Base-by-base conservation (phyloP, 2,329 filamentous ascomycete genomes). In the Diaporthe sp. region DNA sequence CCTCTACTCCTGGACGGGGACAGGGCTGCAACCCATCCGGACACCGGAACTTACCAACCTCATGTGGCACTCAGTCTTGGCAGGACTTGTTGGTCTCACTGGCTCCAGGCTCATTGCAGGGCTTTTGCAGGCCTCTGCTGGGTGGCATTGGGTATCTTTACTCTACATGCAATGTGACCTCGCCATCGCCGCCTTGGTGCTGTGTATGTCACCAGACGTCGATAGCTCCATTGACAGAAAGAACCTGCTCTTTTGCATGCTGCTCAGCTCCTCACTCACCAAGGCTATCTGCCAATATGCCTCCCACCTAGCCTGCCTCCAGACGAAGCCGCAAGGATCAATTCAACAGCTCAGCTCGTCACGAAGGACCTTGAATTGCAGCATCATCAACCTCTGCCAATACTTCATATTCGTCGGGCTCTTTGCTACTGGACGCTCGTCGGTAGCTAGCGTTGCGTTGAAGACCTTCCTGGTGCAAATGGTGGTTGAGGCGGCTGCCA, bases 311-410 rank as follows among this genome's bases (percentile, higher is more conserved):
- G 57, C 46, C 46, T 37, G 34, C 17, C 58, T 72, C n/a, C 31
- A 44, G 28, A 25, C 39, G 22, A 17, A 42, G 10, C 17, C 53
- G 10, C 46, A 44, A n/a, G 49, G 6, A 22, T 55, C 67, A 13
- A n/a, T 17, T n/a, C n/a, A 31, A 46, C 49, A 44, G n/a, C 34
- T 12, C 3, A 25, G 2, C 44, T 42, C 34, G 17, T 65, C 71
- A 22, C 28, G n/a, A 55, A 28, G 25, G 25, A 53, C 34, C 3
- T 17, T 65, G 17, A 53, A 53, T 37, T 61, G 57, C 46, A 65
- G 71, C 44, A 53, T n/a, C 17, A 53, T 72, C 10, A 72, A 72
- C 34, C 3, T 72, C 2, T 62, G 44, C n/a, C 71, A 72, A 55
- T 72, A 65, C 37, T 1, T 44, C 34, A 44, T 42, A 2, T 72